These are phyloP conservation scores for Leucocoprinus birnbaumii DNA, from an alignment of 768 basidiomycete species.

Conservation along the genomic window DNA sequence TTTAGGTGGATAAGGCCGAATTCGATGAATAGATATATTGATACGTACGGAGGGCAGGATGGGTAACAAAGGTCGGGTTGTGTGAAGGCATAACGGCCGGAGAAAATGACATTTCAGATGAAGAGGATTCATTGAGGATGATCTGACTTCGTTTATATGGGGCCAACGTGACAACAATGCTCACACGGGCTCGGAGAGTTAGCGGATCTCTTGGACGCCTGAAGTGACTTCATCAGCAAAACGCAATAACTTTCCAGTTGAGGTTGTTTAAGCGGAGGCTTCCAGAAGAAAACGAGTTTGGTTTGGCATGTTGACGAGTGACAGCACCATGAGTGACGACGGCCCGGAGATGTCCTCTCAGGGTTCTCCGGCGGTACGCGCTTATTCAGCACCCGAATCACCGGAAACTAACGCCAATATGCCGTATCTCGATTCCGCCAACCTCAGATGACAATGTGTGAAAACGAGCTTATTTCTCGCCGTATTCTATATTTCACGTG, in stretches of 20 bases:
- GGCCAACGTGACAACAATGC: slow-evolving; percentile 20
- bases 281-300: slow-evolving; percentile 10
- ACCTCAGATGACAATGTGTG: not conserved
- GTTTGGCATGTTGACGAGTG: slow-evolving; percentile 3
- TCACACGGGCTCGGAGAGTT: slow-evolving; percentile 36
- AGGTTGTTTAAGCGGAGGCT: slow-evolving; percentile 12
- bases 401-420: slow-evolving; percentile 1
- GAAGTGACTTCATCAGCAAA: slow-evolving; percentile 9
- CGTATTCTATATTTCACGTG: not conserved
- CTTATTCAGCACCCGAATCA: slow-evolving; percentile 22
- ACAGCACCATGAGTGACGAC: too few species aligned
- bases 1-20: slow-evolving; percentile 22
- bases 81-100: slow-evolving; percentile 14
- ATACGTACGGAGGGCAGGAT: slow-evolving; percentile 45
- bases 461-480: not conserved
- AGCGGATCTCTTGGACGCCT: slow-evolving; percentile 23
- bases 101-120: slow-evolving; percentile 6
- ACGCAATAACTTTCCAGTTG: not conserved
- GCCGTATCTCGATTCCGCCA: too few species aligned
- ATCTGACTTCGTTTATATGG: slow-evolving; percentile 19
- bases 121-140: slow-evolving; percentile 4
- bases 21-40: not conserved
- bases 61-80: slow-evolving; percentile 36
- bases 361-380: slow-evolving; percentile 22
- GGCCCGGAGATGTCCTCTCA: slow-evolving; percentile 6